Evolutionary conservation across 2,329 filamentous ascomycete genomes (phyloP).

Genomic region (Orbilia oligospora): DNA sequence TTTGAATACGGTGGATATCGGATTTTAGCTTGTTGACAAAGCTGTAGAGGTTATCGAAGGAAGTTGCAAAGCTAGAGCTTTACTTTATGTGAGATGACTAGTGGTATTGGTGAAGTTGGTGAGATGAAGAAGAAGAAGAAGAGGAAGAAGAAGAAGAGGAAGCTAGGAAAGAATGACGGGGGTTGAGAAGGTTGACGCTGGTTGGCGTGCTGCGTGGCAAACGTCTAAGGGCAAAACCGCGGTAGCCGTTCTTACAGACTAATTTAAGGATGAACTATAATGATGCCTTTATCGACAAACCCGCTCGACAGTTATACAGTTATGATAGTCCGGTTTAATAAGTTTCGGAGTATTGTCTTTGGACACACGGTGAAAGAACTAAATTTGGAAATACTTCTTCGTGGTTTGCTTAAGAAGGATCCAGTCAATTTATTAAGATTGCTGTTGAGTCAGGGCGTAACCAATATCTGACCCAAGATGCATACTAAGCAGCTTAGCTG

Average conservation of each 20-base stretch:
- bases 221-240: not conserved
- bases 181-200: slow-evolving; percentile 4
- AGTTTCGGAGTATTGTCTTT: not conserved
- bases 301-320: no score
- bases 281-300: no score
- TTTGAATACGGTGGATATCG: slow-evolving; percentile 15
- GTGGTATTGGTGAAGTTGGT: slow-evolving; percentile 11
- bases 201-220: slow-evolving; percentile 27
- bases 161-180: slow-evolving; percentile 14
- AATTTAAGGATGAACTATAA: no score
- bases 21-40: not conserved
- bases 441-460: not conserved
- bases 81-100: not conserved
- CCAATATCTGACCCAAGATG: slow-evolving; percentile 8
- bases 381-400: not conserved
- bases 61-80: not conserved
- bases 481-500: not conserved
- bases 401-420: slow-evolving; percentile 1
- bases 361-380: not conserved
- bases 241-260: not conserved
- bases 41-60: not conserved
- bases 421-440: not conserved
- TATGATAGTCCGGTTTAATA: no score
- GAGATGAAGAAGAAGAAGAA: not conserved
- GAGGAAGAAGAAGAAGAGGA: not conserved